Percentiles rank a stretch among this genome's conserved stretches.
These are phyloP conservation scores for Rutstroemia sp. DNA, from an alignment of 2,329 filamentous ascomycete genomes.

Conservation along the genomic window DNA sequence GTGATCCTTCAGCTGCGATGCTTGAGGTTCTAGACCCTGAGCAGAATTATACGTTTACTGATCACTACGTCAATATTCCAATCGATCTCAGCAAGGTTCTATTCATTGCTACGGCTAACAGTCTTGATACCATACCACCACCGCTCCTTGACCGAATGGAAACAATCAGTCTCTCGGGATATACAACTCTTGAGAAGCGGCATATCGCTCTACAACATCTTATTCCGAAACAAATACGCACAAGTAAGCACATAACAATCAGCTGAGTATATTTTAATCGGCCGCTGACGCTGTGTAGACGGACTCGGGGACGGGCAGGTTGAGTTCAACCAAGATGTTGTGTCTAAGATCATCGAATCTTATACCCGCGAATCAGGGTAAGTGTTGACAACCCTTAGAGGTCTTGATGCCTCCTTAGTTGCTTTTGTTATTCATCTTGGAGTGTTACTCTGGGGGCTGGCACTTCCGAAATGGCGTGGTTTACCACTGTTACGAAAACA, in stretches of 20 bases:
- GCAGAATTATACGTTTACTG: constrained; percentile 89
- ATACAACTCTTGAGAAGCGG: constrained; percentile 93
- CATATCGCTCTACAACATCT: constrained; percentile 90
- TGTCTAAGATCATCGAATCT: constrained; percentile 91
- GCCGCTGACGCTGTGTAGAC: constrained; percentile 35
- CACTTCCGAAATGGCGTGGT: neutral
- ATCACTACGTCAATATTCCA: constrained; percentile 94
- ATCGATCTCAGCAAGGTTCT: constrained; percentile 94
- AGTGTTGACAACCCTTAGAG: neutral
- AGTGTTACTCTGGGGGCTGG: neutral
- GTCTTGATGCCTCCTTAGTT: neutral
- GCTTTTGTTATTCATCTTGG: neutral
- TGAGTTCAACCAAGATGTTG: constrained; percentile 69
- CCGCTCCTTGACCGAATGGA: constrained; percentile 96
- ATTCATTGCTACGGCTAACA: constrained; percentile 96
- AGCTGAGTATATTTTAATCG: constrained; percentile 6
- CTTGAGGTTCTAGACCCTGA: constrained; percentile 95
- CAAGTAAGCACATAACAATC: constrained; percentile 39
- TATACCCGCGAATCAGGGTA: constrained; percentile 80
- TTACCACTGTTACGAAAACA: neutral
- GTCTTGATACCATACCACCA: constrained; percentile 87
- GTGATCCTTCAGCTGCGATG: constrained; percentile 95
- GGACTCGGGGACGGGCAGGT: constrained; percentile 73
- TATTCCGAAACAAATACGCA: constrained; percentile 90
- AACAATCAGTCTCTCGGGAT: constrained; percentile 85